Base-by-base conservation (phyloP, 352 stramenopile species). In the Globisporangium parvum region DNA sequence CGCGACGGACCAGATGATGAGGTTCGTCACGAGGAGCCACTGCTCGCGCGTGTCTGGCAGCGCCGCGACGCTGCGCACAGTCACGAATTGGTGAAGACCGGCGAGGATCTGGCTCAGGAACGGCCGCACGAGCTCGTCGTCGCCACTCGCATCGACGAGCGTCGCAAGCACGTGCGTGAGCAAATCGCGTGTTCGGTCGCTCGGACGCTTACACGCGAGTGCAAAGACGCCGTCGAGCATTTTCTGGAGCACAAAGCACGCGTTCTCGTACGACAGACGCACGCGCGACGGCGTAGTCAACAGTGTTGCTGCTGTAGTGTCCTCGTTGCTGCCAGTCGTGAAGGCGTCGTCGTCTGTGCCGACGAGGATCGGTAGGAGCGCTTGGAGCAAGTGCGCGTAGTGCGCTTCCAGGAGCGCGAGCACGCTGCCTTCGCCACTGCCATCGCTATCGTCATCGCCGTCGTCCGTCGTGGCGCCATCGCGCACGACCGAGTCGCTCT, bases 41-140 rank as follows among this genome's bases (percentile, higher is more conserved):
- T 87, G 70, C 48, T 72, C 69, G 1, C 67, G 71, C n/a, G 66
- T 64, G 51, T 72, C 80, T 23, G 55, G 60, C 11, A 82, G 65
- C 28, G 62, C 26, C 18, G 78, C 50, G 69, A 40, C 5, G 62
- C 39, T 3, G 80, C 68, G 47, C 79, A 73, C 44, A 57, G 62
- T 33, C 1, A 80, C 69, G 47, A 77, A 74, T 45, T 62, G 68
- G 46, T 71, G 50, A 39, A 84, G 58, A 15, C 79, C 77, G 23
- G 70, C 76, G 55, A 85, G 74, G 35, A 91, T 73, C 41, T 76
- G 58, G n/a, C 75, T 70, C 51, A 91, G 40, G 57, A 86, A 91
- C 6, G 80, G 80, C 47, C 69, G 60, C 41, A 86, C 69, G 6
- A 91, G 61, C 45, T 85, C 69, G 31, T 87, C 77, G 31, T 85